Conservation (phyloP, 176 grass and related monocot genomes). For the Oryza nivara region DNA sequence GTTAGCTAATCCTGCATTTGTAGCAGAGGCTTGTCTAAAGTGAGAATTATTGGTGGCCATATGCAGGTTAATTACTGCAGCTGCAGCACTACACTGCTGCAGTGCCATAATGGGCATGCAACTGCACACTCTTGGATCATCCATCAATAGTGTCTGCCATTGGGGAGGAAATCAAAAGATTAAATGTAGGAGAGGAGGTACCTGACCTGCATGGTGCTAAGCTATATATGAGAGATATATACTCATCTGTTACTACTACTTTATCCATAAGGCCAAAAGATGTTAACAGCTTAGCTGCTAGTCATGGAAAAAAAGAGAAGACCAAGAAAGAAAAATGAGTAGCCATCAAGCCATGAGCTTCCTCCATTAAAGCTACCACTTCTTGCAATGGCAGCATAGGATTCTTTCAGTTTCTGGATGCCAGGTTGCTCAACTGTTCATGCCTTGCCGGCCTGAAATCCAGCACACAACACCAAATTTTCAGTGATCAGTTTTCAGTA, state of each 20-base stretch:
- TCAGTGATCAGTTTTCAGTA: neutral
- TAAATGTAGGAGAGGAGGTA: neutral
- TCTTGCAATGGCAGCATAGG: constrained; percentile 15
- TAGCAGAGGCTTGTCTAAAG: neutral
- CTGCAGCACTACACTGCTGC: neutral
- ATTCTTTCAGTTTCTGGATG: constrained; percentile 24
- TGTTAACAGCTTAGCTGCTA: neutral
- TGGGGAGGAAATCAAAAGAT: neutral
- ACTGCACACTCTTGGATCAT: neutral
- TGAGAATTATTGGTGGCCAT: constrained; percentile 13
- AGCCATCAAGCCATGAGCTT: neutral
- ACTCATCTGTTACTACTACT: neutral
- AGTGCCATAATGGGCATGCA: neutral
- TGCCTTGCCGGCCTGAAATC: constrained; percentile 2
- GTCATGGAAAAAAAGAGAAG: neutral
- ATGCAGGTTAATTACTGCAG: constrained; percentile 14
- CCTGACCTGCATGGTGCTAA: neutral
- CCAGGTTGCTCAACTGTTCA: neutral
- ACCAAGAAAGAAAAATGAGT: neutral
- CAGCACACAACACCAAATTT: neutral
- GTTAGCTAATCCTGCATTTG: neutral
- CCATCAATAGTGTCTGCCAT: neutral
- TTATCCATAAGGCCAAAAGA: neutral
- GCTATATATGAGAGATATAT: neutral
- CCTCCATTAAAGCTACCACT: neutral